Evolutionary conservation across 192 early-diverging fungal genomes (phyloP).

Genomic region (Coemansia sp.): DNA sequence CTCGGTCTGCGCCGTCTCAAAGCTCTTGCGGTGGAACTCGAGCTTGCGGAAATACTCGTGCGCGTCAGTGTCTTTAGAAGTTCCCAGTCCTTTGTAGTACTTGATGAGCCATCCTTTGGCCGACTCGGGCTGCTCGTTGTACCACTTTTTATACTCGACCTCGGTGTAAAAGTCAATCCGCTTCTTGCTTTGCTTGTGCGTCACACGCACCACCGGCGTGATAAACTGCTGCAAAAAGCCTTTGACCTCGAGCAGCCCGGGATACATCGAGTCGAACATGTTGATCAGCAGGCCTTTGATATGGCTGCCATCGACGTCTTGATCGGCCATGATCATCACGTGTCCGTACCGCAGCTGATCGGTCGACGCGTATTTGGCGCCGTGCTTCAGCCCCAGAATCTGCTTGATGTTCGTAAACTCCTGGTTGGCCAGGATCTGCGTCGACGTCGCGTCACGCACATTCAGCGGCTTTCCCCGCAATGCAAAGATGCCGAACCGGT

Average conservation of each 20-base stretch:
- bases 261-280: constrained; percentile 92
- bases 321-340: constrained; percentile 99
- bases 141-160: constrained; percentile 90
- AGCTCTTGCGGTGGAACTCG: constrained; percentile 76
- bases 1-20: constrained; percentile 56
- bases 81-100: constrained; percentile 99
- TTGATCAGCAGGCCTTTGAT: constrained; percentile 98
- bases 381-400: constrained; percentile 92
- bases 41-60: constrained; percentile 91
- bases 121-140: constrained; percentile 61
- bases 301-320: constrained; percentile 95
- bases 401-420: constrained; percentile 89
- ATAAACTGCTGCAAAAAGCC: constrained; percentile 95
- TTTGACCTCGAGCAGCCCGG: constrained; percentile 82
- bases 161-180: constrained; percentile 85
- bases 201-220: constrained; percentile 92
- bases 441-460: constrained; percentile 80
- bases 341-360: constrained; percentile 88
- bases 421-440: constrained; percentile 72
- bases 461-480: constrained; percentile 97
- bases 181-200: constrained; percentile 54
- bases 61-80: constrained; percentile 77
- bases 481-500: constrained; percentile 93
- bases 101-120: constrained; percentile 83
- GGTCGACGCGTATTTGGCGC: constrained; percentile 69